Evolutionary conservation across 208 protist genomes (phyloP), one percentile per base, ranked within the genome.

Genomic region (Crithidia sp.): DNA sequence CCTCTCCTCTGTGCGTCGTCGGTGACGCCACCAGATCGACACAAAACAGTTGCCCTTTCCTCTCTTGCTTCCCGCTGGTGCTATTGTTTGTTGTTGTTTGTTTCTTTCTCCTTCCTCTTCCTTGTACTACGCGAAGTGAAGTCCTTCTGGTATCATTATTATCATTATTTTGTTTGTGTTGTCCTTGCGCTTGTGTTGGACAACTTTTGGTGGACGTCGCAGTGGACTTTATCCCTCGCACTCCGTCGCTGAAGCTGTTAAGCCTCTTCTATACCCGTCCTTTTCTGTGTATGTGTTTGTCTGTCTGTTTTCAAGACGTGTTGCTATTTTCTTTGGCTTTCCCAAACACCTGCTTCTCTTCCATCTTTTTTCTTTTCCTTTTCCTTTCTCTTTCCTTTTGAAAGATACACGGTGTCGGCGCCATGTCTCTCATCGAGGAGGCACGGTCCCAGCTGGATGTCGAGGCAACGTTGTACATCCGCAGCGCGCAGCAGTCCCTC

Each of bases 351-450:
- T 7, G 45, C 9, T 49, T 49, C 45, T 49, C 45, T 13, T 13
- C 44, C 6, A 49, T 10, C 0, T 49, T 41, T 40, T 62, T 17
- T 62, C 41, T 49, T 41, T 47, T 12, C 7, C 36, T 62, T 41
- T 62, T n/a, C n/a, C 16, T 19, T 5, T 55, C 16, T 55, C 14
- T 55, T 3, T 41, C 5, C n/a, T 12, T 55, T 12, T 55, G 28
- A 28, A 28, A 28, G 28, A 28, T 28, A 28, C 28, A 28, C 28
- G 28, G 28, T 28, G 28, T 6, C 37, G 39, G 5, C 43, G 53
- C 71, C 6, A 82, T 81, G 76, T 50, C 63, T 45, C 53, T 75
- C 16, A 14, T 81, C 37, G 76, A 74, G 37, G 76, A 81, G 36
- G 76, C 63, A 12, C 67, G 76, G 13, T 41, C 36, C 12, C 76